Evolutionary conservation across 805 yeast genomes (phyloP), one percentile per base, ranked within the genome.

Genomic region (Suhomyces sp.): DNA sequence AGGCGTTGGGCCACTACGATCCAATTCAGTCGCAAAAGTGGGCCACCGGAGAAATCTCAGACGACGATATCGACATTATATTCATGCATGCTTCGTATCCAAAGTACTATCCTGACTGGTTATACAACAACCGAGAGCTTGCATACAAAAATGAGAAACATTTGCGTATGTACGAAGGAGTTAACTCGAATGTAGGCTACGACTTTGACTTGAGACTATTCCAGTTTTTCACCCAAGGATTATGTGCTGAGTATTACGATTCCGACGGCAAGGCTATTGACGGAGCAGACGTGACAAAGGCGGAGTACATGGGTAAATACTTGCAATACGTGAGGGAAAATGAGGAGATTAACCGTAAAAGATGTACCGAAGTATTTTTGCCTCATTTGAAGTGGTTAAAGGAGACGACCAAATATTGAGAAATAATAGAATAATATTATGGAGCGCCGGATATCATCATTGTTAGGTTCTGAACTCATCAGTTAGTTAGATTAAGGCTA

Each of bases 31-130:
- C 55, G 49, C 52, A 48, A 57, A 58, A 19, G 6, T 46, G 26
- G 59, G 60, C 49, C 48, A 19, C 22, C 12, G 56, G 59, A 2
- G 60, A 55, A 4, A 27, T 42, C 15, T 13, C 48, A 4, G 45
- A 29, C 15, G 42, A 48, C 17, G 19, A 29, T 6, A 54, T 54
- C 44, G 61, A 51, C 13, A 57, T 59, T 8, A 55, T 76, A 44
- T 83, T 84, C 62, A 77, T 83, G 80, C 88, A 83, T 65, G 67
- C 83, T 55, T 80, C 85, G 15, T 82, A 84, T 61, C 88, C 88
- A 13, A 84, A 80, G 56, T 68, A 65, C 51, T 71, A 61, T 46
- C 73, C 75, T 24, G 56, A 62, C 36, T 58, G 61, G 61, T 50
- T 72, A 24, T 68, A 60, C 5, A 65, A 70, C 48, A 69, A 70